Evolutionary conservation across 1,139 yeast genomes (phyloP).

Genomic region (Geotrichum klebahnii): DNA sequence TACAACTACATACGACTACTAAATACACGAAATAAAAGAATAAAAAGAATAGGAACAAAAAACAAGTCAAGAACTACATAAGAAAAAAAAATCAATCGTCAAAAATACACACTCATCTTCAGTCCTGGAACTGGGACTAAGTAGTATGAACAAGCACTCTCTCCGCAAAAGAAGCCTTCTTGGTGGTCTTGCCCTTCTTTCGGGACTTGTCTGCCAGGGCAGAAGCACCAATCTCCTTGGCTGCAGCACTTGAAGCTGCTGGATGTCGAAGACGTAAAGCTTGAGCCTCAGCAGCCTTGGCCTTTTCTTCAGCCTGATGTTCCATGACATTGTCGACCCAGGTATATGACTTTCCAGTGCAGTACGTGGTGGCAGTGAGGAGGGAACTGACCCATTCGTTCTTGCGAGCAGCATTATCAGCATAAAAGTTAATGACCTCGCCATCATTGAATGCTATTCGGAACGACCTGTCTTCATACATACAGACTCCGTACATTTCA

Average conservation of each 20-base stretch:
- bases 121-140: too few relatives aligned
- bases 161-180: slow-evolving; percentile 13
- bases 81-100: background rate
- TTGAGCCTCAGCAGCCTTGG: slow-evolving; percentile 14
- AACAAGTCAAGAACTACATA: background rate
- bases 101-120: background rate
- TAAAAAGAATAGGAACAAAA: background rate
- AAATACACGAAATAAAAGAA: background rate
- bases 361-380: slow-evolving; percentile 30
- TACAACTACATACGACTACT: background rate
- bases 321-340: slow-evolving; percentile 38
- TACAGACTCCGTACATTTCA: slow-evolving; percentile 34
- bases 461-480: slow-evolving; percentile 44
- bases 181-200: slow-evolving; percentile 9
- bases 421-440: slow-evolving; percentile 62
- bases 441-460: slow-evolving; percentile 60
- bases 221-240: background rate
- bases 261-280: slow-evolving; percentile 15
- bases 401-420: slow-evolving; percentile 54
- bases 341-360: slow-evolving; percentile 32
- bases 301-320: slow-evolving; percentile 16
- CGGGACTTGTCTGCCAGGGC: background rate
- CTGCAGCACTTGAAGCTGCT: slow-evolving; percentile 4
- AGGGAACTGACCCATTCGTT: slow-evolving; percentile 50
- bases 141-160: background rate